These are phyloP conservation scores for Tetracentron sinense DNA, from an alignment of 164 flowering plant genomes.

Conservation along the genomic window DNA sequence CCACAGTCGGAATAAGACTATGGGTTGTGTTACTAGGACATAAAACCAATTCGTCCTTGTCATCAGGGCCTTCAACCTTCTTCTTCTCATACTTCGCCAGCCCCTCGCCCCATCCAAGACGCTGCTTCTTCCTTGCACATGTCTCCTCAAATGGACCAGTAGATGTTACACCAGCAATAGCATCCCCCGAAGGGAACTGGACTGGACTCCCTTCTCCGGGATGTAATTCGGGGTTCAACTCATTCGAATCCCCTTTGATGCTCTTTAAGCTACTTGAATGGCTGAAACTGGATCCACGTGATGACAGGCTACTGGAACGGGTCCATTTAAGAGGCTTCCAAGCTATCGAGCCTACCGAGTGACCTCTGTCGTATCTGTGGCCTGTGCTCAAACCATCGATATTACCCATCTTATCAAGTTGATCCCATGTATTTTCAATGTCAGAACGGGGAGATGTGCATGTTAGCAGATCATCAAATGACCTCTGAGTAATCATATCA, in stretches of 20 bases:
- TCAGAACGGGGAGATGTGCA: conserved; percentile 40
- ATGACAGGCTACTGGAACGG: conserved; percentile 70
- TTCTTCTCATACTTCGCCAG: conserved; percentile 96
- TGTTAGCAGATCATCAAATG: conserved; percentile 39
- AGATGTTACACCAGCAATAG: conserved; percentile 37
- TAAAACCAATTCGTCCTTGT: conserved; percentile 25
- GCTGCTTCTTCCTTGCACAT: conserved; percentile 72
- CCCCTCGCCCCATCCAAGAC: conserved; percentile 99
- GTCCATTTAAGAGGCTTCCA: conserved; percentile 87
- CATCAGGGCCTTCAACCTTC: conserved; percentile 77
- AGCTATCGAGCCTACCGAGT: conserved; percentile 39
- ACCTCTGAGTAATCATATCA: conserved; percentile 45
- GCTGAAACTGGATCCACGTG: conserved; percentile 75
- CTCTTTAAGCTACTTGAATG: conserved; percentile 72
- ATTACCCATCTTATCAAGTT: conserved; percentile 36
- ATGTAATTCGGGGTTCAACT: conserved; percentile 35
- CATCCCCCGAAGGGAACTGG: conserved; percentile 58
- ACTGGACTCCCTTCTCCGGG: conserved; percentile 34
- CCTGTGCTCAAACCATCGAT: conserved; percentile 41
- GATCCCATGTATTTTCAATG: conserved; percentile 37
- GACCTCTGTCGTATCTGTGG: conserved; percentile 48
- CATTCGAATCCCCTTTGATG: conserved; percentile 45
- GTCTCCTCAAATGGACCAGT: conserved; percentile 43
- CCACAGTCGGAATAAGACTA: conserved; percentile 18
- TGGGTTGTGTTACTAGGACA: conserved; percentile 24